Base-by-base conservation (phyloP, 1,284 basidiomycete genomes). In the Boletellus deceptivus region DNA sequence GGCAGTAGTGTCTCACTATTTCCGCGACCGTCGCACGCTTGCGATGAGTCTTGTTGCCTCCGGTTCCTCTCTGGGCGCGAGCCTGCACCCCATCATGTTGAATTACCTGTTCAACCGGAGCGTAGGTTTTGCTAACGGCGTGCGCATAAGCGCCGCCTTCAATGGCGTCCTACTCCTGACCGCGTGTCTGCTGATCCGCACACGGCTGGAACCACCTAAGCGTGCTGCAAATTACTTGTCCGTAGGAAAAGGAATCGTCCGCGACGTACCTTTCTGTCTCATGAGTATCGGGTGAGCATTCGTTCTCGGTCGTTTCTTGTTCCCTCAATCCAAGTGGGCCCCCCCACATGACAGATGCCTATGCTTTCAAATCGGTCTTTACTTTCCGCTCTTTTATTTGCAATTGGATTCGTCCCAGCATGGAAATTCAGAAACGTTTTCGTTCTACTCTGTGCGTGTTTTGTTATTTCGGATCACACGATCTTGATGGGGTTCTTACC, bases 61-160 rank as follows among this genome's bases (percentile, higher is more conserved):
- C 16, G 72, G 72, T 9, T 63, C 71, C 2, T 63, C 71, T 1
- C 48, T 72, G 10, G 72, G 73, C 29, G 47, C 69, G 6, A 55
- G 65, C 9, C 41, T 69, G 6, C 64, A 64, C 17, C 59, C 74
- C 2, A 67, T 75, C 49, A 74, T 76, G 69, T 53, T 76, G 34
- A 75, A 75, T 50, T 69, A 73, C 45, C 48, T 70, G 18, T 63
- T 76, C 22, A 59, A 62, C 36, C 52, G 56, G 4, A 35, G 51
- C 13, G 29, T 59, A 17, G 70, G 70, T 0, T 60, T 67, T 44
- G 52, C 59, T 4, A 64, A 59, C 20, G 65, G 62, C 17, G 65
- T 70, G 8, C 63, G 64, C 24, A 59, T 59, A 39, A 71, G 69
- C 25, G 68, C 70, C 13, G 64, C 57, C 0, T 47, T 70, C 7